Percentiles rank a stretch among this genome's conserved stretches.
Conservation (phyloP, 441 rosid species). For the Gossypium schwendimanii region DNA sequence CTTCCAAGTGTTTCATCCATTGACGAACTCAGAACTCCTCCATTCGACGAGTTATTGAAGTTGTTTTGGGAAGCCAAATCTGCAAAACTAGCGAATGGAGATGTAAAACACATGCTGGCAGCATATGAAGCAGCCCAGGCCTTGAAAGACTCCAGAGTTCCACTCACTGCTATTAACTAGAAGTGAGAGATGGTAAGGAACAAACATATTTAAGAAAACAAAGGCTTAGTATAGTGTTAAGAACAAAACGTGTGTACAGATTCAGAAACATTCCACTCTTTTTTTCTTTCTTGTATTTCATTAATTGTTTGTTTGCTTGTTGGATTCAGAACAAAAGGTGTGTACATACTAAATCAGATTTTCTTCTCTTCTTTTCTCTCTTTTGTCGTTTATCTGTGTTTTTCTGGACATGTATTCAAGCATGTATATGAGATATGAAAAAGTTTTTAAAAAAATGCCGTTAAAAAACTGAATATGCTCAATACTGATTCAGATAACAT, state of each 20-base stretch:
- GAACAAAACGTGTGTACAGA: constrained; percentile 27
- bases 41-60: constrained; percentile 74
- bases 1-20: constrained; percentile 77
- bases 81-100: constrained; percentile 68
- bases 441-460: no score
- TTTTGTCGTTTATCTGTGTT: background rate
- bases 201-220: background rate
- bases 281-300: constrained; percentile 17
- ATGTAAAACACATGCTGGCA: constrained; percentile 47
- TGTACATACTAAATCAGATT: background rate
- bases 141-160: constrained; percentile 68
- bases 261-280: background rate
- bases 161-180: constrained; percentile 81
- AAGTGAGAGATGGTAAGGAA: background rate
- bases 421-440: no score
- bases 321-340: constrained; percentile 14
- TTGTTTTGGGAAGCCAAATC: constrained; percentile 62
- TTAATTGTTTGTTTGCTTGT: constrained; percentile 20
- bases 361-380: background rate
- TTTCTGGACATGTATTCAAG: no score
- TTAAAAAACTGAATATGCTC: no score
- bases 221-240: constrained; percentile 5
- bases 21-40: constrained; percentile 83
- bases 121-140: constrained; percentile 62
- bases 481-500: no score